Percentiles rank a stretch among this genome's conserved stretches.
Evolutionary conservation across 352 stramenopile genomes (phyloP).

Genomic region (Blastocystis sp.): DNA sequence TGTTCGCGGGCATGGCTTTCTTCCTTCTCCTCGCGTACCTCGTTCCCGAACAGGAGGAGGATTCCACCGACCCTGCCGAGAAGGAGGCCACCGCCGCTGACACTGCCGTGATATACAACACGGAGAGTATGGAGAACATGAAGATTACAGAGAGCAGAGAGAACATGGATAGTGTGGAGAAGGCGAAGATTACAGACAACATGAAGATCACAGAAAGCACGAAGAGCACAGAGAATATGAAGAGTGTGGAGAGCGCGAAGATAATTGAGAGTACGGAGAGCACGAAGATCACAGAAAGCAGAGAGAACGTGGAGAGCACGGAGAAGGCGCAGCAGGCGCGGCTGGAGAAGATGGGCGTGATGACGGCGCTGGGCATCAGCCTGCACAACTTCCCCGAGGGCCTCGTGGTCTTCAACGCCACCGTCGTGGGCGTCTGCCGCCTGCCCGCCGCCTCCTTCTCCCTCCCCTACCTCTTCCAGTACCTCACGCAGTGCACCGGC

Average conservation of each 20-base stretch:
- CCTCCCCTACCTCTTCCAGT: conserved; percentile 19
- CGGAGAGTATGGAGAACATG: background rate
- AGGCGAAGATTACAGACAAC: background rate
- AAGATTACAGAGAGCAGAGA: background rate
- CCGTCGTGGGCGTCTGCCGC: conserved; percentile 54
- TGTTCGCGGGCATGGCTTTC: conserved; percentile 62
- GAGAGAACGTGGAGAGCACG: too few relatives aligned
- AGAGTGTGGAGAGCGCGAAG: background rate
- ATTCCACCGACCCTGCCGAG: background rate
- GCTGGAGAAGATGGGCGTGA: conserved; percentile 20
- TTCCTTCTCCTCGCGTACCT: conserved; percentile 28
- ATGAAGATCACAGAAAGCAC: background rate
- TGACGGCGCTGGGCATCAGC: conserved; percentile 52
- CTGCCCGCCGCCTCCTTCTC: conserved; percentile 23
- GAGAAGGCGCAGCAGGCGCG: too few relatives aligned
- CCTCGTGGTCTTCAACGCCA: conserved; percentile 63
- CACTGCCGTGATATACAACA: background rate
- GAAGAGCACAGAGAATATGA: conserved; percentile 9
- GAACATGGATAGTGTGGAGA: conserved; percentile 9
- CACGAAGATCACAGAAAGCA: too few relatives aligned
- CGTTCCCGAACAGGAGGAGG: conserved; percentile 34
- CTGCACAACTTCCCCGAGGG: conserved; percentile 67
- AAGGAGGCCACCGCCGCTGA: background rate
- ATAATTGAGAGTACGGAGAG: too few relatives aligned
- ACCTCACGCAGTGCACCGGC: conserved; percentile 51